Conservation (phyloP, 2,329 filamentous ascomycete genomes). For the Monosporascus ibericus region DNA sequence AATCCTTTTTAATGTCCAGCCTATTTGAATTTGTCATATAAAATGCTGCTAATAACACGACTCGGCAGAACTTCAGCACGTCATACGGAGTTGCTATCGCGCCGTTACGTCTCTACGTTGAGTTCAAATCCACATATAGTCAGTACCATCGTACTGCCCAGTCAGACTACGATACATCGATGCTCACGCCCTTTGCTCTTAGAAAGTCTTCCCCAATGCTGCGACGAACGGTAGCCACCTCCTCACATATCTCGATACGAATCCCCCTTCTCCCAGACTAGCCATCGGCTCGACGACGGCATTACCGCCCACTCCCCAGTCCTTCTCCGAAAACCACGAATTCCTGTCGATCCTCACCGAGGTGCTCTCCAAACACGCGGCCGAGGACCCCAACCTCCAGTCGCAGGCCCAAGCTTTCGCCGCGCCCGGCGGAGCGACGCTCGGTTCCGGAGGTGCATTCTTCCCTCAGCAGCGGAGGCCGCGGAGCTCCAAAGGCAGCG, state of each 20-base stretch:
- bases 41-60: slow-evolving; percentile 26
- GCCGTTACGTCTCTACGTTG: slow-evolving; percentile 39
- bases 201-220: slow-evolving; percentile 54
- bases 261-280: slow-evolving; percentile 46
- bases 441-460: slow-evolving; percentile 46
- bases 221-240: slow-evolving; percentile 41
- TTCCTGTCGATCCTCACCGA: slow-evolving; percentile 56
- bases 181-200: slow-evolving; percentile 7
- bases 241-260: slow-evolving; percentile 53
- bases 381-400: slow-evolving; percentile 48
- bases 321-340: slow-evolving; percentile 52
- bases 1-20: background rate
- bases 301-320: slow-evolving; percentile 55
- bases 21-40: background rate
- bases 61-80: slow-evolving; percentile 19
- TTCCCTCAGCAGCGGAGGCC: slow-evolving; percentile 36
- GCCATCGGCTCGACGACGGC: slow-evolving; percentile 54
- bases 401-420: slow-evolving; percentile 56
- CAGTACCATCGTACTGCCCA: slow-evolving; percentile 19
- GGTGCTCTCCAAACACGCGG: slow-evolving; percentile 49
- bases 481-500: slow-evolving; percentile 22
- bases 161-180: background rate
- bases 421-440: slow-evolving; percentile 46
- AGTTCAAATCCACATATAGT: slow-evolving; percentile 50
- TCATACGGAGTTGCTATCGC: slow-evolving; percentile 12